These are phyloP conservation scores for Xylaria intraflava DNA, from an alignment of 495 filamentous ascomycete species.

Conservation along the genomic window DNA sequence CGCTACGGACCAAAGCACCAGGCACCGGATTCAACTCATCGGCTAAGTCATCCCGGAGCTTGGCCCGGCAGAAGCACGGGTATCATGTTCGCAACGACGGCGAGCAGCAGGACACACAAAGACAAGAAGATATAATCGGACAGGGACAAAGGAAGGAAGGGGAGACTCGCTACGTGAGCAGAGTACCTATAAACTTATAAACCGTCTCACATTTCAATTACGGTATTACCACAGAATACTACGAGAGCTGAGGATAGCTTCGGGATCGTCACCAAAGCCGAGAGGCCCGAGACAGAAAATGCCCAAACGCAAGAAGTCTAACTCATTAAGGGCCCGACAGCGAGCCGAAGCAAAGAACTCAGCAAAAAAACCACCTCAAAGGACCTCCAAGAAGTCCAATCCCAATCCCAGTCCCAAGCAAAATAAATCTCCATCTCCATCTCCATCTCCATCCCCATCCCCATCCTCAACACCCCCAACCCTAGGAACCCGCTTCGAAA, in stretches of 20 bases:
- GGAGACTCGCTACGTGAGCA: too few species aligned
- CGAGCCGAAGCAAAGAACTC: not conserved
- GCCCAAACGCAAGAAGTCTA: not conserved
- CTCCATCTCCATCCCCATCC: not conserved
- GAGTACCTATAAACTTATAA: too few species aligned
- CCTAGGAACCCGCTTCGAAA: conserved; percentile 13
- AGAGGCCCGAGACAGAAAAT: not conserved
- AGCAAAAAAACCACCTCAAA: too few species aligned
- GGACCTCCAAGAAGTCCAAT: not conserved
- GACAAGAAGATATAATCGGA: too few species aligned
- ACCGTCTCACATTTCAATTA: too few species aligned
- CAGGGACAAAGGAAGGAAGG: too few species aligned
- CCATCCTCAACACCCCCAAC: not conserved
- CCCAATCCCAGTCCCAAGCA: not conserved
- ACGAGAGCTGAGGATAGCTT: not conserved
- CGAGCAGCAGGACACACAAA: too few species aligned
- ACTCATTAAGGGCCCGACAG: not conserved
- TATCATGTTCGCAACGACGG: too few species aligned
- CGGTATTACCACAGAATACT: not conserved
- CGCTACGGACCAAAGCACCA: not conserved
- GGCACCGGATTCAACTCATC: not conserved
- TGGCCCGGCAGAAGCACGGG: not conserved
- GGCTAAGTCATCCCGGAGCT: not conserved
- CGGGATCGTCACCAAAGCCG: too few species aligned
- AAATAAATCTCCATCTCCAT: not conserved